phyloP scores from a whole-genome alignment of 805 yeast species.

The Schwanniomyces polymorphus region DNA sequence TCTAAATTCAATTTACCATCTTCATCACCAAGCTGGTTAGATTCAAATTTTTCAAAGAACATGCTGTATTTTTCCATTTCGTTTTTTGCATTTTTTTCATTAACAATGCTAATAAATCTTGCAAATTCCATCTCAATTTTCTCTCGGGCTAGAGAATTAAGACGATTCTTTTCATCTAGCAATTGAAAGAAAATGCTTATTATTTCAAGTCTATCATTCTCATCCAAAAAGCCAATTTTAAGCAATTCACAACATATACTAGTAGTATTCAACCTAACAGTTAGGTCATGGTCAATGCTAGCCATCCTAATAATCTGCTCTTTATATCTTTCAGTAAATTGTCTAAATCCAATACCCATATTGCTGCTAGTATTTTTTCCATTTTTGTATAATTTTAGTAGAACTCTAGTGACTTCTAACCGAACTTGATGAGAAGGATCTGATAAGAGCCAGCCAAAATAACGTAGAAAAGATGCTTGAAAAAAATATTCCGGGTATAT shows the following conservation, averaged over 20 bases:
- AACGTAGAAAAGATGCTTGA: constrained; percentile 68
- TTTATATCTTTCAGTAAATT: constrained; percentile 75
- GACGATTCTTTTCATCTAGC: constrained; percentile 12
- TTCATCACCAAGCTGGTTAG: constrained; percentile 21
- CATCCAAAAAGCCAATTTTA: constrained; percentile 63
- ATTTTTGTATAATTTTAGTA: constrained; percentile 49
- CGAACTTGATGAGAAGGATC: constrained; percentile 65
- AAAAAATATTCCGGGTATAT: constrained; percentile 68
- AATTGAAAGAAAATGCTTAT: constrained; percentile 20
- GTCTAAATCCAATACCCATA: constrained; percentile 65
- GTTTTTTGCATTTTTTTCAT: constrained; percentile 37
- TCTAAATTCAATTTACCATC: constrained; percentile 17
- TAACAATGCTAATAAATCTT: constrained; percentile 50
- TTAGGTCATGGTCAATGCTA: constrained; percentile 41
- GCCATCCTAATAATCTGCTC: constrained; percentile 62
- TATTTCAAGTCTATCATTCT: constrained; percentile 46
- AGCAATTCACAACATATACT: constrained; percentile 57
- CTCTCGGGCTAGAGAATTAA: constrained; percentile 11
- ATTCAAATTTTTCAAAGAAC: constrained; percentile 26
- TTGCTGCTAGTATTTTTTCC: constrained; percentile 11
- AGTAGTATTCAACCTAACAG: constrained; percentile 50
- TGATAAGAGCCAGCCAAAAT: constrained; percentile 83
- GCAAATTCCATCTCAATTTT: constrained; percentile 49
- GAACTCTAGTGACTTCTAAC: constrained; percentile 57
- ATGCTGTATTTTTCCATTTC: constrained; percentile 33